A percentile compares a stretch with the other conserved stretches of the same genome.
Conservation (phyloP, 176 grass and related monocot genomes). For the Oryza australiensis region DNA sequence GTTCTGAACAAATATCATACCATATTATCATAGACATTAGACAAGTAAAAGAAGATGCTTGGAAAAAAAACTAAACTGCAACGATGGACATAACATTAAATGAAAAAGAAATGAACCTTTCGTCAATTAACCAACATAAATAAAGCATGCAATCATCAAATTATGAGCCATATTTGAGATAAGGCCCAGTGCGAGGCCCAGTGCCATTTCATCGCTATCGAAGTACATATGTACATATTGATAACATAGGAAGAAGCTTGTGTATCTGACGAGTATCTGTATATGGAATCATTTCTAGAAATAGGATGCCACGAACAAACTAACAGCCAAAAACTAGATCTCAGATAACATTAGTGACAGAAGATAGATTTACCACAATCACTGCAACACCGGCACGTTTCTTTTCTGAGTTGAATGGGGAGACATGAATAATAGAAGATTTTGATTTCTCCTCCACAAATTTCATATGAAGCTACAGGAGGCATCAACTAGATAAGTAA, state of each 20-base stretch:
- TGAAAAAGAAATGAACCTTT: background rate
- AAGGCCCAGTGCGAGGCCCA: background rate
- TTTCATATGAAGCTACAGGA: constrained; percentile 75
- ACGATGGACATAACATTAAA: background rate
- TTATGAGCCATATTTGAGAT: background rate
- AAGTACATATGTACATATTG: constrained; percentile 6
- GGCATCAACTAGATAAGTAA: constrained; percentile 42
- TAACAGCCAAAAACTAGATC: constrained; percentile 14
- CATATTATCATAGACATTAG: background rate
- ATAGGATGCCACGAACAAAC: background rate
- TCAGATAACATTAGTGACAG: constrained; percentile 22
- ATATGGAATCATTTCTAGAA: constrained; percentile 5
- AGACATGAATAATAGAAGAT: constrained; percentile 77
- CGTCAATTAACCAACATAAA: background rate
- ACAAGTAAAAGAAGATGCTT: background rate
- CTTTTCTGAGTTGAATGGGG: constrained; percentile 93
- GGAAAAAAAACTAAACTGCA: constrained; percentile 17
- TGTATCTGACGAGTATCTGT: background rate
- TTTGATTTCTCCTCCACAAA: constrained; percentile 66
- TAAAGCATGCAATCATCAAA: constrained; percentile 1
- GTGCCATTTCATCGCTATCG: background rate
- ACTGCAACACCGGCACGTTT: constrained; percentile 80
- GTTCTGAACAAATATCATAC: constrained; percentile 1
- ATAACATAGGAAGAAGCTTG: background rate
- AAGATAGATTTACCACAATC: constrained; percentile 47